Base-by-base conservation (phyloP, 2,329 filamentous ascomycete genomes). In the Trichophaea hybrida region DNA sequence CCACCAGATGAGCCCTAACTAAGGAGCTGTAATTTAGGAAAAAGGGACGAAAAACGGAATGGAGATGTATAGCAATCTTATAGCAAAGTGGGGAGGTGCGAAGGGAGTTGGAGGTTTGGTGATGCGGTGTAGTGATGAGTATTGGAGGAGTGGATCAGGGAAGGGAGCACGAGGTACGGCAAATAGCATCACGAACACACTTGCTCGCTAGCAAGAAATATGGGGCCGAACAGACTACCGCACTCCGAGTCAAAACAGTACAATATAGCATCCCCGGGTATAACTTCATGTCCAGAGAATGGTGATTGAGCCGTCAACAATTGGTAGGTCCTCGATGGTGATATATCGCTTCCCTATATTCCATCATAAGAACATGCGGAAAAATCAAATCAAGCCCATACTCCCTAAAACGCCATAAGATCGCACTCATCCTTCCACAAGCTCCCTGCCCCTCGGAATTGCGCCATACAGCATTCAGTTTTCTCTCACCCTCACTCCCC, bases 401-500 rank as follows among this genome's bases (percentile, higher is more conserved):
- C 40, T 46, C 24, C 40, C 40, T 6, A 51, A 51, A 51, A 51
- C 48, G 15, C 15, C 48, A 51, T 32, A 51, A 24, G 31, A 51
- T 24, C 48, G 31, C 15, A 3, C 48, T 17, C n/a, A 51, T 24
- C 48, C 12, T 15, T 51, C n/a, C 13, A 24, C 31, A 24, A 3
- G 15, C 48, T 13, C 31, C 48, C 31, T 32, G 15, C 48, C 31
- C 12, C 48, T 32, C 48, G 12, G 1, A 5, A 32, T 12, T 51
- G 24, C 48, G 31, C 31, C 31, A 51, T 15, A 51, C 48, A 32
- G 13, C 53, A 32, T 17, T 37, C 24, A 57, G 31, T 37, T 49
- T 32, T 57, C 55, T 33, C 55, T 48, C 55, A 48, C 55, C 24
- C n/a, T 31, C 8, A 57, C 33, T 10, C 44, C 55, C 55, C 44